Evolutionary conservation across 768 basidiomycete genomes (phyloP).

Genomic region (Russula olivacea): DNA sequence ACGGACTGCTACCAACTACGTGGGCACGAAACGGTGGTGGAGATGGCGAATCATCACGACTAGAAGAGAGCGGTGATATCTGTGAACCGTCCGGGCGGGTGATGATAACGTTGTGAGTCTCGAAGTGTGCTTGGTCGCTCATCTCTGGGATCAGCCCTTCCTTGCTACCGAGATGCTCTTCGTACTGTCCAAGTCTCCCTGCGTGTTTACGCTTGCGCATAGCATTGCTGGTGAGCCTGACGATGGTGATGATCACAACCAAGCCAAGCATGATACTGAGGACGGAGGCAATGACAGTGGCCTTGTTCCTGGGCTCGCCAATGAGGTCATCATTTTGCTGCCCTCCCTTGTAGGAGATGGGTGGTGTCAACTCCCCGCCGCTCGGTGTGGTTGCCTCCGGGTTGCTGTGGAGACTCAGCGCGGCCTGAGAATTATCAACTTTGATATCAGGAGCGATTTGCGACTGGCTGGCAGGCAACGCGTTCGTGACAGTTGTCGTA

Average conservation of each 20-base stretch:
- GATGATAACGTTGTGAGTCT: slow-evolving; percentile 20
- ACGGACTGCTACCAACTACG: not conserved
- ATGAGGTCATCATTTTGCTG: slow-evolving; percentile 1
- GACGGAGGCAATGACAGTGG: slow-evolving; percentile 16
- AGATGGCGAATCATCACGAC: slow-evolving; percentile 12
- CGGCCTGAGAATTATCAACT: slow-evolving; percentile 8
- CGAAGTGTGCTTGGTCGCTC: slow-evolving; percentile 11
- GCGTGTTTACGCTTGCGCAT: slow-evolving; percentile 20
- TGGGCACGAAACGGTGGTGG: slow-evolving; percentile 1
- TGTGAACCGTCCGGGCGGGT: slow-evolving; percentile 23
- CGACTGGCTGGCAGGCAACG: slow-evolving; percentile 1
- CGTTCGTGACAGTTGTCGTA: not conserved
- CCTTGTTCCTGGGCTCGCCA: slow-evolving; percentile 12
- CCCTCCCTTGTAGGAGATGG: not conserved
- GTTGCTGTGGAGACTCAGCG: slow-evolving; percentile 1
- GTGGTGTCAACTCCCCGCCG: not conserved
- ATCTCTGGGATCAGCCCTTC: slow-evolving; percentile 18
- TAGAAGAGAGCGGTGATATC: slow-evolving; percentile 9
- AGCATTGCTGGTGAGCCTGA: slow-evolving; percentile 22
- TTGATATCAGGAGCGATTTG: not conserved
- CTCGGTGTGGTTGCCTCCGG: slow-evolving; percentile 12
- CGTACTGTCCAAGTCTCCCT: slow-evolving; percentile 10
- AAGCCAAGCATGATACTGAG: slow-evolving; percentile 21
- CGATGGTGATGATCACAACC: slow-evolving; percentile 16
- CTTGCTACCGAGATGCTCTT: slow-evolving; percentile 18